Conservation (phyloP, 2,329 filamentous ascomycete genomes). For the Cadophora luteo-olivacea region DNA sequence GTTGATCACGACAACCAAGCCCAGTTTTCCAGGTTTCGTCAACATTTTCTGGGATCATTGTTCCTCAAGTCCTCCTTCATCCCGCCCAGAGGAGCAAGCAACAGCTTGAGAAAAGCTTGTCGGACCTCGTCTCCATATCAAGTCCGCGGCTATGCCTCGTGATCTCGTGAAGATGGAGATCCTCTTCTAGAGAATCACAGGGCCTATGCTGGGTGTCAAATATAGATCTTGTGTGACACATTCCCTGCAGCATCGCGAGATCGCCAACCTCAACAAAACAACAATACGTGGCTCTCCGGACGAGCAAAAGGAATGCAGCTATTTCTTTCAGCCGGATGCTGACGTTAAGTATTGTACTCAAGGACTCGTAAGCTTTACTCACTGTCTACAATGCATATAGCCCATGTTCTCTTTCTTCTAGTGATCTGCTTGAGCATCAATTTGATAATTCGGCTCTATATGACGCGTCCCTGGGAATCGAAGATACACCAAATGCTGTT, state of each 20-base stretch:
- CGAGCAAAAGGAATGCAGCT: too few species aligned
- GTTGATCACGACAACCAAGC: neutral
- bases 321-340: too few species aligned
- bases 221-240: neutral
- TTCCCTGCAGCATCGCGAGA: constrained; percentile 5
- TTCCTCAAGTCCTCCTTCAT: neutral
- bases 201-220: constrained; percentile 8
- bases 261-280: neutral
- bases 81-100: neutral
- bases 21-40: neutral
- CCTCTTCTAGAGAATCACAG: neutral
- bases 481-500: neutral
- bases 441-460: neutral
- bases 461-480: neutral
- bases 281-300: neutral
- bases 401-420: neutral
- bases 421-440: neutral
- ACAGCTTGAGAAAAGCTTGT: neutral
- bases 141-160: neutral
- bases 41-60: neutral
- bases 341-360: neutral
- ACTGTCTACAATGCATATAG: too few species aligned
- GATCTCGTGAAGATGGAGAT: neutral
- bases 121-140: constrained; percentile 3
- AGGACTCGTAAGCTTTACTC: neutral